Evolutionary conservation across 306 rosid genomes (phyloP), one percentile per base, ranked within the genome.

Genomic region (Sesbania bispinosa): DNA sequence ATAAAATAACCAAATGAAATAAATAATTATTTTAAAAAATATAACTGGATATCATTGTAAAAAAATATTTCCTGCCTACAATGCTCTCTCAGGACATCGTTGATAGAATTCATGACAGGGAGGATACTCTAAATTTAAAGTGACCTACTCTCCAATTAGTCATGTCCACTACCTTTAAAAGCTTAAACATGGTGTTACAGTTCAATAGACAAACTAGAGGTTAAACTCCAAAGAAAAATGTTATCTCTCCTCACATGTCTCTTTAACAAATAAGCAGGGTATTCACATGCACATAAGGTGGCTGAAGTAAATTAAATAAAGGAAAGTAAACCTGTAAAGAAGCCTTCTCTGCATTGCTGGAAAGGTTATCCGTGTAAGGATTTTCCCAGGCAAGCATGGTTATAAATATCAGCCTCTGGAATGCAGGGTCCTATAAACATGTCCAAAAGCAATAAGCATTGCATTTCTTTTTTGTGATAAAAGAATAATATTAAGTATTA

Each of bases 371-470:
- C 24, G 63, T 69, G 77, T 94, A 91, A 48, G 98, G 98, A 71
- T 87, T 85, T 78, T 87, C 97, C 98, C 98, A 94, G 19, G 96
- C 98, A 76, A 90, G 83, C 98, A 90, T 90, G 73, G 98, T 91
- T 78, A 94, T 81, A 83, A 90, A 94, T 62, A 94, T 71, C 63
- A 94, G 79, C 84, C 88, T 86, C 79, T 94, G 97, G 73, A 94
- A 94, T 45, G 99, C 84, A 71, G 96, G 99, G 74, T 94, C 99
- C 99, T 94, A 77, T 42, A 43, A 39, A 70, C 21, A 32, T 38
- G 30, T 67, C 58, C 66, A 74, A 79, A 43, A 73, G 52, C 53
- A 84, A 65, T 21, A 57, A 62, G 51, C 68, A 76, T 67, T 3
- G 29, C 38, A n/a, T n/a, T n/a, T n/a, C n/a, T 5, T 46, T 52